phyloP scores from a whole-genome alignment of 768 basidiomycete species.

The Auricularia sp. region DNA sequence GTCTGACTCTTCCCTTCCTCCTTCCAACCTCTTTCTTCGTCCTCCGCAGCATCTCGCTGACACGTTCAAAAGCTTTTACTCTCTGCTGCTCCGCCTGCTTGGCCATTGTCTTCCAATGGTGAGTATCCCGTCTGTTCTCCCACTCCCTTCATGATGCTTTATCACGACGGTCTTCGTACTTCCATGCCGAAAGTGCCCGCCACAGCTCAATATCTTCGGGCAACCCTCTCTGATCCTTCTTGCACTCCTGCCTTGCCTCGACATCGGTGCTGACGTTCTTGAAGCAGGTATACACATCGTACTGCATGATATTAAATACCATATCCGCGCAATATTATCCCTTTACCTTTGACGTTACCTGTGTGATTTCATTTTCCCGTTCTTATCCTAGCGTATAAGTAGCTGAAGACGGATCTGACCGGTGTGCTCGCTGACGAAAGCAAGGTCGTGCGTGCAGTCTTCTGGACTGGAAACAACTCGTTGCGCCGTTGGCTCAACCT shows the following conservation, averaged over 20 bases:
- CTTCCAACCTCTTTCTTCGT: neutral
- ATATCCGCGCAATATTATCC: no score
- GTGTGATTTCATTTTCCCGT: no score
- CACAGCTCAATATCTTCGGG: conserved; percentile 82
- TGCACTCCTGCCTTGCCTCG: neutral
- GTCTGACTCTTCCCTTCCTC: neutral
- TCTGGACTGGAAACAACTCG: no score
- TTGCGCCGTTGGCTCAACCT: no score
- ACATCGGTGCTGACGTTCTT: neutral
- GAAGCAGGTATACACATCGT: neutral
- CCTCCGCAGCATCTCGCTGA: neutral
- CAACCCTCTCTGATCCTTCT: conserved; percentile 60
- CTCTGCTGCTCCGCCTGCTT: neutral
- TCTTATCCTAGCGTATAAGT: no score
- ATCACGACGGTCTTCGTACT: conserved; percentile 92
- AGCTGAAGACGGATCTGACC: no score
- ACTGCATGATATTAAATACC: no score
- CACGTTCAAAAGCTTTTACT: no score
- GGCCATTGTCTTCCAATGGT: neutral
- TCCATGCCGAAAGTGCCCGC: conserved; percentile 81
- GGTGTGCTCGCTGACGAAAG: no score
- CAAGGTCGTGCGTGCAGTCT: no score
- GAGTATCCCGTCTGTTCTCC: neutral
- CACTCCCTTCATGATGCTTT: conserved; percentile 44
- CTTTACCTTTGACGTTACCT: no score